Base-by-base conservation (phyloP, 2,329 filamentous ascomycete species). In the Arthrobotrys megalospora region DNA sequence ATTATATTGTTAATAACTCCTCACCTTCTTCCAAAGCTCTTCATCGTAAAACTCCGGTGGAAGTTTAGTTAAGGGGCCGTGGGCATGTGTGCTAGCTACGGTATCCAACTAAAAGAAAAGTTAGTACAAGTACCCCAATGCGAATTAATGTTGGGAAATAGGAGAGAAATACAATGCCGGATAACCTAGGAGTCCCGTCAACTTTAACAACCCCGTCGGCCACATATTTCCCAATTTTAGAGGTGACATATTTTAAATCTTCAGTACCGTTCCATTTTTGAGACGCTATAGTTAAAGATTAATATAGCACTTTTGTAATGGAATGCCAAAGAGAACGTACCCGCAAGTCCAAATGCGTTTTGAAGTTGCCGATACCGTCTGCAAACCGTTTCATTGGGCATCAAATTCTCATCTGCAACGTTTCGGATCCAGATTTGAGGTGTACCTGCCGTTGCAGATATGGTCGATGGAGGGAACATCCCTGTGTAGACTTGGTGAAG, bases 11-110 rank as follows among this genome's bases (percentile, higher is more conserved):
- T 28, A 2, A 28, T 19, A 16, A 4, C 28, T 21, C 8, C 66
- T 71, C 41, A 77, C 73, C 28, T 21, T 77, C 16, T 38, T 43
- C 66, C 66, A 77, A 32, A 77, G 48, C 7, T 38, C 60, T 14
- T 87, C 83, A 82, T 97, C 93, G 84, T 98, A 98, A 84, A 99
- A 98, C 80, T 94, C 92, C 8, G 88, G 86, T 0, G 96, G 96
- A 1, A 98, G 88, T 53, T 88, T 90, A 0, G 94, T 97, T 10
- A 89, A 88, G 0, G 92, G 89, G 0, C 93, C 93, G 83, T 98
- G 96, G 1, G 94, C 95, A 11, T 92, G 87, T 0, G 93, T 97
- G 6, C 93, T 90, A 83, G 97, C 98, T 82, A 98, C 89, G 0
- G 93, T 96, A 85, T 99, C 96, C 92, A 97, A 93, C 73, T 71